Conservation (phyloP, 352 stramenopile genomes). For the Pythium guiyangense region DNA sequence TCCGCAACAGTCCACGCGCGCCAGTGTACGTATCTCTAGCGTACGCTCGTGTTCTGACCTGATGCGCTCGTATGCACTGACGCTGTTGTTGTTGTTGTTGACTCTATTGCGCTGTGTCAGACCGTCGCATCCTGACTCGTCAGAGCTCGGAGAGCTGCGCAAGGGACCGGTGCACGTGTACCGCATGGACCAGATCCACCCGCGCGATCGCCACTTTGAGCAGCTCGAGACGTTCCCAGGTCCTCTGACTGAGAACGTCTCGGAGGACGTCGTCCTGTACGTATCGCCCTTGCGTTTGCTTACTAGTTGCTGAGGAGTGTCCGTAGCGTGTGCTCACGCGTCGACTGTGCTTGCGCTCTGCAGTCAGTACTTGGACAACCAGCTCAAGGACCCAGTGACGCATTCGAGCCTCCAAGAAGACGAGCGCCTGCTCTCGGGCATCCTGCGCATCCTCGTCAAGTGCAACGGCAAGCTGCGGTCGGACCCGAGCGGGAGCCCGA, state of each 20-base stretch:
- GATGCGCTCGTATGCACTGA: too few relatives aligned
- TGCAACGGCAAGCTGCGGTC: slow-evolving; percentile 76
- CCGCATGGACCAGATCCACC: slow-evolving; percentile 75
- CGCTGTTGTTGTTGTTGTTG: too few relatives aligned
- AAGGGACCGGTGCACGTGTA: slow-evolving; percentile 83
- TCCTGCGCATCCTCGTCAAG: slow-evolving; percentile 72
- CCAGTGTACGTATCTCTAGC: slow-evolving; percentile 34
- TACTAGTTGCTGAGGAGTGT: too few relatives aligned
- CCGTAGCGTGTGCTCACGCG: neutral
- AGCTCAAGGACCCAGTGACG: slow-evolving; percentile 28
- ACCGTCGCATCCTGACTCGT: slow-evolving; percentile 46
- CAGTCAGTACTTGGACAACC: slow-evolving; percentile 57
- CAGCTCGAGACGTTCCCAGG: slow-evolving; percentile 75
- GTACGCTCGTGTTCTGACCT: neutral
- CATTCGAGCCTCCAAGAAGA: slow-evolving; percentile 47
- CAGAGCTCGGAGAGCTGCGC: slow-evolving; percentile 52
- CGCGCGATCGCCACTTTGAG: slow-evolving; percentile 59
- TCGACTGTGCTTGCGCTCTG: neutral
- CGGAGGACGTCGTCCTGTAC: slow-evolving; percentile 58
- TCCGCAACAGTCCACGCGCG: slow-evolving; percentile 60
- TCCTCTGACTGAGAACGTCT: slow-evolving; percentile 58
- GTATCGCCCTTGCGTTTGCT: slow-evolving; percentile 6
- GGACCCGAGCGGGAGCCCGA: slow-evolving; percentile 36
- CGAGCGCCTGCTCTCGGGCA: slow-evolving; percentile 60
- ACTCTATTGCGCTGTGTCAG: slow-evolving; percentile 19